phyloP scores from a whole-genome alignment of 805 yeast genomes.

The Myxozyma nipponensis region DNA sequence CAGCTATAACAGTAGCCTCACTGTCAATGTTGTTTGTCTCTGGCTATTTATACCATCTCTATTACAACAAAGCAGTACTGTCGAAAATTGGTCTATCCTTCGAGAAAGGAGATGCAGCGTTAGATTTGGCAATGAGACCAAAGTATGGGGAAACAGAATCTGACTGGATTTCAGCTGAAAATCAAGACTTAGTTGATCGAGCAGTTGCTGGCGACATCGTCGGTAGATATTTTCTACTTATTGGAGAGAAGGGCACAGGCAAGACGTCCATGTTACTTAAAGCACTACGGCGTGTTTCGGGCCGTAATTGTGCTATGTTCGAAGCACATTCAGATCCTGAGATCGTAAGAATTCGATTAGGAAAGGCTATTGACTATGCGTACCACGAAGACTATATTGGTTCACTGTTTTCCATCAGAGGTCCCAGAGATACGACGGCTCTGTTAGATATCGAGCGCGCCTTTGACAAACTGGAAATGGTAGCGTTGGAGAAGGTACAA shows the following conservation, averaged over 20 bases:
- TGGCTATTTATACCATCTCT: slow-evolving; percentile 64
- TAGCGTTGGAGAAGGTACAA: slow-evolving; percentile 48
- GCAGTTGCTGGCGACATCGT: slow-evolving; percentile 58
- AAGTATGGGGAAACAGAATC: slow-evolving; percentile 6
- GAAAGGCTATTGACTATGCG: slow-evolving; percentile 68
- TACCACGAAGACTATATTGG: slow-evolving; percentile 82
- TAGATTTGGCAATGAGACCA: slow-evolving; percentile 52
- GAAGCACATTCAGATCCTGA: slow-evolving; percentile 88
- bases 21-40: slow-evolving; percentile 64
- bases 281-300: slow-evolving; percentile 59
- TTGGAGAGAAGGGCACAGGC: slow-evolving; percentile 87
- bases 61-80: slow-evolving; percentile 57
- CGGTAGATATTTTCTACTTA: slow-evolving; percentile 67
- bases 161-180: slow-evolving; percentile 52
- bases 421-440: slow-evolving; percentile 83
- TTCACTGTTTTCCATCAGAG: slow-evolving; percentile 70
- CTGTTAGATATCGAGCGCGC: slow-evolving; percentile 79
- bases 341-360: slow-evolving; percentile 69
- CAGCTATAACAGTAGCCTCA: slow-evolving; percentile 67
- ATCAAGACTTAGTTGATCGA: slow-evolving; percentile 60
- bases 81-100: slow-evolving; percentile 64
- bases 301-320: slow-evolving; percentile 61
- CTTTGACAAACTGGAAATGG: slow-evolving; percentile 67
- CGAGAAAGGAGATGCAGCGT: slow-evolving; percentile 61
- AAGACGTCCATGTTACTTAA: slow-evolving; percentile 73